phyloP scores from a whole-genome alignment of 345 rosid species.

The Sapria himalayana region DNA sequence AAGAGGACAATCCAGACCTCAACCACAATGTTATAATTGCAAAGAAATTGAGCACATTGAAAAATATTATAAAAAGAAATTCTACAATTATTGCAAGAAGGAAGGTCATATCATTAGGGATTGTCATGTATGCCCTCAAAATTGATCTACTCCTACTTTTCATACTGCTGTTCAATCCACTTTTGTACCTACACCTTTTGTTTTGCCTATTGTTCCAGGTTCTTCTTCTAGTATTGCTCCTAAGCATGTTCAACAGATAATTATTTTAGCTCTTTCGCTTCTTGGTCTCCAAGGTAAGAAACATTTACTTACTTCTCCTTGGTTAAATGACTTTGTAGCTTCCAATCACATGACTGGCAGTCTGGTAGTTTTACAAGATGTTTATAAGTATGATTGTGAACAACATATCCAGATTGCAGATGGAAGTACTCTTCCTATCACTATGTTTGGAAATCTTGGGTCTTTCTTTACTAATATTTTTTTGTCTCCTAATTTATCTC shows the following conservation, averaged over 20 bases:
- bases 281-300: neutral
- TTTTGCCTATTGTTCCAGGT: neutral
- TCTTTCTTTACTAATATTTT: no score
- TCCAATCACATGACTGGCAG: conserved; percentile 3
- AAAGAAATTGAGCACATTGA: no score
- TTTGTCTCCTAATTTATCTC: no score
- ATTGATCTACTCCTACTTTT: neutral
- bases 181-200: neutral
- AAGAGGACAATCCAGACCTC: neutral
- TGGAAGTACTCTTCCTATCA: neutral
- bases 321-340: neutral
- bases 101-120: neutral
- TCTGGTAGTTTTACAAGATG: neutral
- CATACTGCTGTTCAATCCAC: neutral
- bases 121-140: neutral
- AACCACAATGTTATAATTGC: conserved; percentile 1
- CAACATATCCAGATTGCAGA: neutral
- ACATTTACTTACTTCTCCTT: neutral
- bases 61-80: no score
- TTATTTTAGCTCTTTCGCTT: neutral
- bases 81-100: conserved; percentile 6
- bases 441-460: neutral
- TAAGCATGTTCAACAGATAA: conserved; percentile 1
- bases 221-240: neutral
- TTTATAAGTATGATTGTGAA: neutral